Conservation (phyloP, 192 early-diverging fungal genomes). For the Backusella parvicylindrica region DNA sequence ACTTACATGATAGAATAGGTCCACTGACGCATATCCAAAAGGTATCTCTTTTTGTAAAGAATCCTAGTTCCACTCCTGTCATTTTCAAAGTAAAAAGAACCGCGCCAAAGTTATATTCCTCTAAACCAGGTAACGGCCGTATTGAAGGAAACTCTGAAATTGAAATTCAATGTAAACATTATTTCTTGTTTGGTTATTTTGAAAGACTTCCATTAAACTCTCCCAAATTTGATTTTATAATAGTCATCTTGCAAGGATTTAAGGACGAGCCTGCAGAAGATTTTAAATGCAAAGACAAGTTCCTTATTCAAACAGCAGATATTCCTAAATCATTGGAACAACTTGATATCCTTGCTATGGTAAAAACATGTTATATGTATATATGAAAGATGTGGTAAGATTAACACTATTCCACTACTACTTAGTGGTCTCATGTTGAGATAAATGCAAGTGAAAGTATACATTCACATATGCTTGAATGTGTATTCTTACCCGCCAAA, state of each 20-base stretch:
- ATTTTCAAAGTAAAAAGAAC: constrained; percentile 98
- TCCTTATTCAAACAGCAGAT: constrained; percentile 85
- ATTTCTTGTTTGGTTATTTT: not conserved
- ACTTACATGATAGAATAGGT: no score
- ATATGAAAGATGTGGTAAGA: not conserved
- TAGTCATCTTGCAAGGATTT: constrained; percentile 88
- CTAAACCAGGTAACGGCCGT: constrained; percentile 88
- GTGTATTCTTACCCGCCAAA: constrained; percentile 40
- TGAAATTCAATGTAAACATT: constrained; percentile 75
- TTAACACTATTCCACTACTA: not conserved
- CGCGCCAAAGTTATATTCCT: constrained; percentile 97
- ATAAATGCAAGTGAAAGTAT: constrained; percentile 56
- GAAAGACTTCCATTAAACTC: no score
- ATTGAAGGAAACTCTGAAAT: constrained; percentile 65
- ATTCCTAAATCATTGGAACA: constrained; percentile 66
- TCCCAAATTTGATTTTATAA: not conserved
- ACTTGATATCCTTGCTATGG: constrained; percentile 60
- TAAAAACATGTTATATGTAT: no score
- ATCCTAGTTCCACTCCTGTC: constrained; percentile 66
- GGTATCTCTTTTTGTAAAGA: constrained; percentile 54
- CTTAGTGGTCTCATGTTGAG: constrained; percentile 64
- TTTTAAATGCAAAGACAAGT: constrained; percentile 94
- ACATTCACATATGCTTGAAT: constrained; percentile 67
- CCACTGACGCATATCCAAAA: constrained; percentile 61
- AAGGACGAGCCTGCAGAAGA: constrained; percentile 78